Conservation (phyloP, 2,329 filamentous ascomycete genomes). For the Colletotrichum destructivum region DNA sequence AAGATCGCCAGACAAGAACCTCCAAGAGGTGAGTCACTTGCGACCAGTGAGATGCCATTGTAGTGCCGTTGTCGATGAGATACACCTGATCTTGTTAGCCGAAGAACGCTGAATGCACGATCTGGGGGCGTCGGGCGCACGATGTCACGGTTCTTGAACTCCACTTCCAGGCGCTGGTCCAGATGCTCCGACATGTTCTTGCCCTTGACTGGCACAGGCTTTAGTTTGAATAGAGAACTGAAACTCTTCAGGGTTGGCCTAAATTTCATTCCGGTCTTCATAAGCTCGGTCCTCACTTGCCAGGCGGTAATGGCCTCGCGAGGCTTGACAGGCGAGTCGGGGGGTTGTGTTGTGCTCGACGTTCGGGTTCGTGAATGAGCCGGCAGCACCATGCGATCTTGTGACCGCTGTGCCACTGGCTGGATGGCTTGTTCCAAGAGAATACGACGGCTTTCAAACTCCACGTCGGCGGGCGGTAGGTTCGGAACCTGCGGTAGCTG, state of each 20-base stretch:
- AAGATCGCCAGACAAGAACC: slow-evolving; percentile 46
- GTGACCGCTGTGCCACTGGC: slow-evolving; percentile 4
- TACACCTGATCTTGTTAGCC: slow-evolving; percentile 43
- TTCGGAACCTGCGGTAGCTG: background rate
- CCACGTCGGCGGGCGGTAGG: background rate
- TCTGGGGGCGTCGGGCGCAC: background rate
- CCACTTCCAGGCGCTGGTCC: background rate
- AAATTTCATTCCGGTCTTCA: background rate
- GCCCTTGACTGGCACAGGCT: background rate
- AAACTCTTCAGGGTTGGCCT: background rate
- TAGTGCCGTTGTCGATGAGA: slow-evolving; percentile 49
- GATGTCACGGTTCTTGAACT: slow-evolving; percentile 15
- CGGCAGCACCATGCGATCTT: background rate
- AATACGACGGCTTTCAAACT: background rate
- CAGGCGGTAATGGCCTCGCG: background rate
- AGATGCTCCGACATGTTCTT: background rate
- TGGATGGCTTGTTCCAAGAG: slow-evolving; percentile 9
- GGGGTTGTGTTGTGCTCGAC: background rate
- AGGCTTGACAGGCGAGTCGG: background rate
- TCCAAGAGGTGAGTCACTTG: slow-evolving; percentile 45
- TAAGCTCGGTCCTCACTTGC: slow-evolving; percentile 1
- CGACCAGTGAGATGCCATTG: slow-evolving; percentile 47
- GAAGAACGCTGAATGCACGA: too few species aligned
- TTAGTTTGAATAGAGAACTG: background rate
- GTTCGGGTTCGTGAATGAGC: background rate